Base-by-base conservation (phyloP, 108 stramenopile species). In the Stephanodiscus triporus region DNA sequence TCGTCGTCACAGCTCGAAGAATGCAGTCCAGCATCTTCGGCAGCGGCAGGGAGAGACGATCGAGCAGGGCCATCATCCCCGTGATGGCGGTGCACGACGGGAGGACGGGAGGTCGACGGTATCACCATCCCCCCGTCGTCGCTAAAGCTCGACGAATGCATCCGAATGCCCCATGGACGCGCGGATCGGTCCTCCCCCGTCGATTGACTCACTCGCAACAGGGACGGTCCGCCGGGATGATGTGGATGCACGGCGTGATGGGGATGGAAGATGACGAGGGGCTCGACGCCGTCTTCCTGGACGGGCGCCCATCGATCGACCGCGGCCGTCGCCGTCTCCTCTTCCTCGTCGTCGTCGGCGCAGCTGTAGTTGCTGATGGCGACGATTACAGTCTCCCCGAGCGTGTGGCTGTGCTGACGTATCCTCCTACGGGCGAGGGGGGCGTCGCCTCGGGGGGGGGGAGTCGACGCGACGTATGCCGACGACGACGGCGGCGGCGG, bases 361-460 rank as follows among this genome's bases (percentile, higher is more conserved):
- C 73, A 81, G 69, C 62, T 75, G 50, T 81, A 81, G 36, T 81
- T 81, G 57, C 80, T 81, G 22, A 81, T 75, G 51, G 80, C 80
- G 40, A 71, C 74, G 56, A 81, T 81, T 3, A 81, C 66, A 13
- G 73, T 60, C 60, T 75, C 73, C 7, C 80, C 66, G 34, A 81
- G 43, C 37, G 69, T 49, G 57, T 81, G 80, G 50, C 50, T 73
- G 43, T 73, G 72, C 8, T 34, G n/a, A 8, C 51, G 72, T n/a
- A n/a, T n/a, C n/a, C n/a, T n/a, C n/a, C n/a, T n/a, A n/a, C n/a
- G n/a, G n/a, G n/a, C n/a, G n/a, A n/a, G n/a, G n/a, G n/a, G n/a
- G n/a, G n/a, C n/a, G n/a, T n/a, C n/a, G n/a, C n/a, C n/a, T n/a
- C n/a, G n/a, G n/a, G n/a, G n/a, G n/a, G n/a, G n/a, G n/a, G n/a